Evolutionary conservation across 805 yeast species (phyloP), one percentile per base, ranked within the genome.

Genomic region (Debaryomyces castellii): DNA sequence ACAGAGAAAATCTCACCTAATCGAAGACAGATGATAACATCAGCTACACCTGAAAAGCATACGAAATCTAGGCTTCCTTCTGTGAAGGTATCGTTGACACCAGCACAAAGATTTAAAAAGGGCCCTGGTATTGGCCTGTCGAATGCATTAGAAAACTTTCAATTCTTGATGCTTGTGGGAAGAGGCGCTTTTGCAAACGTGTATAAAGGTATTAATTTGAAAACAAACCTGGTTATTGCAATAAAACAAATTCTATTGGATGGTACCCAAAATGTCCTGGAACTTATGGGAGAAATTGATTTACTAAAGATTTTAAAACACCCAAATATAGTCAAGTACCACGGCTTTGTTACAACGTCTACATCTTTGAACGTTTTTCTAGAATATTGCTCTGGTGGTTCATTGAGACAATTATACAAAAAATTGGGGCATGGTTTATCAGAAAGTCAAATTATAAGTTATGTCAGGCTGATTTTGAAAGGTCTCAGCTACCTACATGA

Each of bases 141-240:
- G 25, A 68, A 67, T 52, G 78, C 76, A 2, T 62, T 76, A 17
- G 79, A 74, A 37, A 74, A 74, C 44, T 82, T 78, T 55, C 70
- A 71, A 23, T 70, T 83, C 54, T 72, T 75, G 40, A 85, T 82
- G 40, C 76, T 85, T 30, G 72, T 94, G 2, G 99, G 98, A 2
- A 80, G 80, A 48, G 99, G 99, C 1, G 97, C 97, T 0, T 90
- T 82, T 61, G 98, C 97, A 1, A 79, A 80, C 33, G 97, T 92
- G 3, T 90, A 84, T 63, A 77, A 79, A 47, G 96, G 92, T 0
- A 67, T 82, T 23, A 87, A 89, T 55, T 65, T 76, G 48, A 71
- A 69, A 44, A 86, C 91, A 0, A 80, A 81, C 5, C 83, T 81
- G 43, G 74, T 82, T 2, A 87, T 88, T 4, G 96, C 96, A 1